Evolutionary conservation across 768 basidiomycete species (phyloP).

Genomic region (Pleurotus citrinopileatus): DNA sequence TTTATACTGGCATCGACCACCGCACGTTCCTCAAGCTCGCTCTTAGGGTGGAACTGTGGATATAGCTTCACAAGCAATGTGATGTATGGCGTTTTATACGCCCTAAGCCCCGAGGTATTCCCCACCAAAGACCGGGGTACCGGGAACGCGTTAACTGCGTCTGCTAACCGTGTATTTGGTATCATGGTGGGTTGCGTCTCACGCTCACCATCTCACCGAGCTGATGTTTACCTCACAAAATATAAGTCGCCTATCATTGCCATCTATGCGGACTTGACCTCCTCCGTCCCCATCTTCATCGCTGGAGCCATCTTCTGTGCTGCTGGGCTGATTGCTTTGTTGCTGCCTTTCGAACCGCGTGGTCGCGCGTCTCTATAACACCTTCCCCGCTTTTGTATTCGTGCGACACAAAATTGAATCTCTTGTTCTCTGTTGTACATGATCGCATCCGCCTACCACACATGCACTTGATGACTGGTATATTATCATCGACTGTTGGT

Average conservation of each 20-base stretch:
- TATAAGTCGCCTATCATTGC: conserved; percentile 48
- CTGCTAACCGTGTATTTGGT: conserved; percentile 56
- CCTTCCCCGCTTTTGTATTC: no score
- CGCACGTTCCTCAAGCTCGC: conserved; percentile 45
- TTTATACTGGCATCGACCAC: conserved; percentile 60
- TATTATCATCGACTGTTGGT: no score
- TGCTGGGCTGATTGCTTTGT: conserved; percentile 43
- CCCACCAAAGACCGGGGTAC: conserved; percentile 55
- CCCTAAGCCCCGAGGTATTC: conserved; percentile 48
- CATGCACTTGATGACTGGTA: no score
- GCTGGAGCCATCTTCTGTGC: conserved; percentile 51
- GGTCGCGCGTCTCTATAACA: conserved; percentile 49
- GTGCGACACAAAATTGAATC: no score
- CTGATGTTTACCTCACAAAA: not conserved
- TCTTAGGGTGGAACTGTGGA: conserved; percentile 59
- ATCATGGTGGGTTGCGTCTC: conserved; percentile 42
- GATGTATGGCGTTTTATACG: conserved; percentile 51
- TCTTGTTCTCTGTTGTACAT: no score
- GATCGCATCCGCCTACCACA: no score
- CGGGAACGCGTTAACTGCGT: conserved; percentile 50
- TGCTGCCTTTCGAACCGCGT: conserved; percentile 55
- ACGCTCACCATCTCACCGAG: not conserved
- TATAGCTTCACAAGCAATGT: conserved; percentile 51
- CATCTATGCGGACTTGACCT: conserved; percentile 43
- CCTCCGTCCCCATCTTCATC: conserved; percentile 53